Conservation (phyloP, 2,329 filamentous ascomycete genomes). For the Bipolaris victoriae region DNA sequence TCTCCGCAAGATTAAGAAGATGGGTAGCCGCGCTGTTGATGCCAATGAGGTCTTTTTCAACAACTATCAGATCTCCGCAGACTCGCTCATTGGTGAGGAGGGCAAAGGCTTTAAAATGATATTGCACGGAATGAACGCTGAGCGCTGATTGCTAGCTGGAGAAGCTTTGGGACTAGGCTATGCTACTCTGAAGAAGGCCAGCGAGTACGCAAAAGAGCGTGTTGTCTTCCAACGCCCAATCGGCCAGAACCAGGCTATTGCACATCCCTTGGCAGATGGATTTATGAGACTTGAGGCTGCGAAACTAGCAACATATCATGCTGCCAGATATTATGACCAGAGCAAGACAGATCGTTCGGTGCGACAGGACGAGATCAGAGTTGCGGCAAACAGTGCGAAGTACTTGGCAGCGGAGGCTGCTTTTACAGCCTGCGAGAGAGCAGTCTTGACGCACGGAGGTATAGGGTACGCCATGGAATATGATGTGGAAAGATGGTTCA, state of each 20-base stretch:
- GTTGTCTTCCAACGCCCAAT: slow-evolving; percentile 64
- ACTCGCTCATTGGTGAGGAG: slow-evolving; percentile 72
- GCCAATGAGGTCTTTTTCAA: slow-evolving; percentile 91
- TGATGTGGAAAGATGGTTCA: slow-evolving; percentile 65
- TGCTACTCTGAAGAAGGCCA: slow-evolving; percentile 58
- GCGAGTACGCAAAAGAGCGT: slow-evolving; percentile 56
- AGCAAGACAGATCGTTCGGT: slow-evolving; percentile 38
- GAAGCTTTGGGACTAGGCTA: slow-evolving; percentile 83
- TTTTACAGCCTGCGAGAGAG: slow-evolving; percentile 65
- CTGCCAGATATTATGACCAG: slow-evolving; percentile 63
- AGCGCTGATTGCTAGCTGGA: slow-evolving; percentile 64
- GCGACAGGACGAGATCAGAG: slow-evolving; percentile 53
- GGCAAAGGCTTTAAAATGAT: slow-evolving; percentile 76
- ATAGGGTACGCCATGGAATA: slow-evolving; percentile 70
- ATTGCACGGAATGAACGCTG: slow-evolving; percentile 58
- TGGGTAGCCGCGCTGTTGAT: slow-evolving; percentile 82
- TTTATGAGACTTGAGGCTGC: slow-evolving; percentile 68
- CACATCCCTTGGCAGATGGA: slow-evolving; percentile 64
- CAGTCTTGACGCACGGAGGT: slow-evolving; percentile 63
- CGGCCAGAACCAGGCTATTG: slow-evolving; percentile 65
- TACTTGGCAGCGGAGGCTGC: slow-evolving; percentile 66
- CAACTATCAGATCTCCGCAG: slow-evolving; percentile 70
- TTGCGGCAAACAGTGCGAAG: slow-evolving; percentile 63
- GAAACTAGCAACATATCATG: slow-evolving; percentile 66
- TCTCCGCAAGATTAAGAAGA: slow-evolving; percentile 78